phyloP scores from a whole-genome alignment of 2,329 filamentous ascomycete genomes.

The Macrophomina phaseolina region DNA sequence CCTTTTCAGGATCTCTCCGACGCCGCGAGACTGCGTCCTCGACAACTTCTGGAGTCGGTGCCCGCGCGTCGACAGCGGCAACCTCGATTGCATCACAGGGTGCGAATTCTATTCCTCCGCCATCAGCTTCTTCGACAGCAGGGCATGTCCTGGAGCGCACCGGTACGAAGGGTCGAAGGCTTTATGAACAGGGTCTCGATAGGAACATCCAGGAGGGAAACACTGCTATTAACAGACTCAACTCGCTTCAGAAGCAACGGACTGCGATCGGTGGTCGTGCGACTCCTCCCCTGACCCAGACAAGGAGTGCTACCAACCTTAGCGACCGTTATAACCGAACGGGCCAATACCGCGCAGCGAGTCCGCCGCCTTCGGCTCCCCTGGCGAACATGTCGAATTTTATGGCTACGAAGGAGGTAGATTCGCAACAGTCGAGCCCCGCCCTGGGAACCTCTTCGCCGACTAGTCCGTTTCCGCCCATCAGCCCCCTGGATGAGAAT shows the following conservation, averaged over 20 bases:
- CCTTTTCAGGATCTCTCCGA: constrained; percentile 68
- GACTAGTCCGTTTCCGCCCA: constrained; percentile 57
- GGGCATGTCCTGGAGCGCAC: constrained; percentile 61
- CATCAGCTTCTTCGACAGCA: constrained; percentile 13
- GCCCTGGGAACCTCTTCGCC: constrained; percentile 35
- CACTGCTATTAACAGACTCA: constrained; percentile 77
- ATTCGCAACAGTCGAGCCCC: constrained; percentile 48
- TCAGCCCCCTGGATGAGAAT: constrained; percentile 75
- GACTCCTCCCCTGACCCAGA: constrained; percentile 55
- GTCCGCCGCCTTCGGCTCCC: constrained; percentile 48
- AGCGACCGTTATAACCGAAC: constrained; percentile 52
- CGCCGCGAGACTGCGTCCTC: constrained; percentile 86
- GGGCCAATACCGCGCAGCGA: constrained; percentile 51
- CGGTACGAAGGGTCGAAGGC: constrained; percentile 71
- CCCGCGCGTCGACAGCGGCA: constrained; percentile 82
- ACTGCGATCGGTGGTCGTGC: constrained; percentile 51
- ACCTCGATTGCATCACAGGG: constrained; percentile 84
- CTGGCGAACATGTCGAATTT: constrained; percentile 25
- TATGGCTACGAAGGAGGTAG: constrained; percentile 34
- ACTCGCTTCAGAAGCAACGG: constrained; percentile 72
- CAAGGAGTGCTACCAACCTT: constrained; percentile 53
- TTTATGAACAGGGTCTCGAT: constrained; percentile 83
- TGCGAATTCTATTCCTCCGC: constrained; percentile 42
- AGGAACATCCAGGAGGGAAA: constrained; percentile 84
- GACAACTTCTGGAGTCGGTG: constrained; percentile 72